Evolutionary conservation across 495 filamentous ascomycete genomes (phyloP).

Genomic region (Thermochaetoides thermophila): DNA sequence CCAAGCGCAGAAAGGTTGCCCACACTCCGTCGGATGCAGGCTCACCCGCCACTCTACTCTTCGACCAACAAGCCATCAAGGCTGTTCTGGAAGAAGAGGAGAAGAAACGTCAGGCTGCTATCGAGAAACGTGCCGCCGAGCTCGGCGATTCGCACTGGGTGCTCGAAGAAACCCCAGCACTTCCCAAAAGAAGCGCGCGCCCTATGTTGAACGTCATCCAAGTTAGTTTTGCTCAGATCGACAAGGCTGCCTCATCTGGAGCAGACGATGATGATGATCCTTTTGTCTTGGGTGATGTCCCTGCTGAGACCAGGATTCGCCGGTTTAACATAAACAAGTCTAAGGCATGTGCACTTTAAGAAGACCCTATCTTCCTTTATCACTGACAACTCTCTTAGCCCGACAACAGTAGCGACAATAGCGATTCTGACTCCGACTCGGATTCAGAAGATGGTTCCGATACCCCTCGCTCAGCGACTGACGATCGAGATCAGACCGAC

Average conservation of each 20-base stretch:
- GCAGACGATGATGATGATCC: constrained; percentile 6
- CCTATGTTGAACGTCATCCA: constrained; percentile 30
- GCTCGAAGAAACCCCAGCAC: constrained; percentile 29
- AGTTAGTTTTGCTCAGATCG: constrained; percentile 36
- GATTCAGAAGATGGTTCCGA: constrained; percentile 4
- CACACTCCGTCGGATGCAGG: constrained; percentile 8
- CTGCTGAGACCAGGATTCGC: constrained; percentile 10
- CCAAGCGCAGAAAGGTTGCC: constrained; percentile 40
- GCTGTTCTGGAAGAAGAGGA: constrained; percentile 64
- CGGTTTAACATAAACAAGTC: constrained; percentile 31
- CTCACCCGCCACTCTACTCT: constrained; percentile 14
- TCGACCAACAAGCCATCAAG: constrained; percentile 39
- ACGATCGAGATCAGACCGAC: constrained; percentile 2
- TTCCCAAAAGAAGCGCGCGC: constrained; percentile 8
- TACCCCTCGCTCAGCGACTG: not conserved
- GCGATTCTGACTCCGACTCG: constrained; percentile 7
- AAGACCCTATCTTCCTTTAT: too few species aligned
- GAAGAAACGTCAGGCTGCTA: constrained; percentile 51
- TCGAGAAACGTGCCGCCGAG: constrained; percentile 55
- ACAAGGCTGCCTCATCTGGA: constrained; percentile 8
- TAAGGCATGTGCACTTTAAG: constrained; percentile 14
- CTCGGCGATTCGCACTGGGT: constrained; percentile 85
- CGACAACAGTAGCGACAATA: constrained; percentile 10
- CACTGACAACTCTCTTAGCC: too few species aligned
- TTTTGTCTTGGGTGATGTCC: constrained; percentile 1